These are phyloP conservation scores for Pseudomonodictys pantanalensis DNA, from an alignment of 495 filamentous ascomycete species.

Conservation along the genomic window DNA sequence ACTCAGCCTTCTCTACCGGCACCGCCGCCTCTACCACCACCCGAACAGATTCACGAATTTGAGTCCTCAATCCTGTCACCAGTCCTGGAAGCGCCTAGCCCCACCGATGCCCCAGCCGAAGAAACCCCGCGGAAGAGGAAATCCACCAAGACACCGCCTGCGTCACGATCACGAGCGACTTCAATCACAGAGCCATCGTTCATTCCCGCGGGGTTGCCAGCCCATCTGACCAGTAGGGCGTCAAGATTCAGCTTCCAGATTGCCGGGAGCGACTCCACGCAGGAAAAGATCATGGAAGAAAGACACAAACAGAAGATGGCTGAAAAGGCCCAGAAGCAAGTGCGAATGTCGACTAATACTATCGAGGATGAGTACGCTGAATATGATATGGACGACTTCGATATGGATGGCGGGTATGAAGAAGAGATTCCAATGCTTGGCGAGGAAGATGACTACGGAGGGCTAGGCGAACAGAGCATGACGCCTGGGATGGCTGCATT, in stretches of 20 bases:
- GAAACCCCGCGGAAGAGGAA: conserved; percentile 35
- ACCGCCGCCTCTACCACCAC: conserved; percentile 7
- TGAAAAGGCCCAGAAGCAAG: conserved; percentile 48
- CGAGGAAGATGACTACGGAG: conserved; percentile 44
- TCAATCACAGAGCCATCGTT: conserved; percentile 48
- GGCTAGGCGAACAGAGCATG: conserved; percentile 47
- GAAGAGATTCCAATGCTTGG: conserved; percentile 34
- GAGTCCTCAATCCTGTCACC: conserved; percentile 37
- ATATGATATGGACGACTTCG: conserved; percentile 29
- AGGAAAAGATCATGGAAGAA: conserved; percentile 83
- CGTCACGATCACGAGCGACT: conserved; percentile 47
- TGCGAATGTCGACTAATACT: conserved; percentile 32
- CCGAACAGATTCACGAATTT: not conserved
- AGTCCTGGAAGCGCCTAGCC: conserved; percentile 38
- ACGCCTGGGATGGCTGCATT: conserved; percentile 27
- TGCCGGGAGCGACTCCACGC: conserved; percentile 66
- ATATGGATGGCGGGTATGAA: conserved; percentile 37
- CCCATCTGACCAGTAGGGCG: conserved; percentile 79
- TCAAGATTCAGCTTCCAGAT: conserved; percentile 93
- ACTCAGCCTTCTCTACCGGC: conserved; percentile 6
- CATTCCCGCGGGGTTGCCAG: conserved; percentile 30
- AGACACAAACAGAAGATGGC: conserved; percentile 71
- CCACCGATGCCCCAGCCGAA: conserved; percentile 38
- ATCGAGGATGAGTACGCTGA: conserved; percentile 41
- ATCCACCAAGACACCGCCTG: conserved; percentile 40